These are phyloP conservation scores for Rhodotorula kratochvilovae DNA, from an alignment of 768 basidiomycete genomes.

Conservation along the genomic window DNA sequence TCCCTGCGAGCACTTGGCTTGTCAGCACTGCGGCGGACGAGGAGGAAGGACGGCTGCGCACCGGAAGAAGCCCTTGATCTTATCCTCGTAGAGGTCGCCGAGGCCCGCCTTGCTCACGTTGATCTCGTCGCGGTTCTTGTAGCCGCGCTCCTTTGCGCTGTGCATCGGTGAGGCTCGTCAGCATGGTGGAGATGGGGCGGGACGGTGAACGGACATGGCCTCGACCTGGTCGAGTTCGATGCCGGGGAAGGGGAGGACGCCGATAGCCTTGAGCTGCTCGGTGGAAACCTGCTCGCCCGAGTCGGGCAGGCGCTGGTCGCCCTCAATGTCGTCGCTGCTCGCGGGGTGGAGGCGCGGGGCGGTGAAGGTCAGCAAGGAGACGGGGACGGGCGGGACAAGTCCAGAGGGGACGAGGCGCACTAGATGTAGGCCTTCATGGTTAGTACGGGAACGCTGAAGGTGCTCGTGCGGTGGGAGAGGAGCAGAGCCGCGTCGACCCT, in stretches of 20 bases:
- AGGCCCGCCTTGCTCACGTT: slow-evolving; percentile 71
- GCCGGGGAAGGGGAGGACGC: slow-evolving; percentile 65
- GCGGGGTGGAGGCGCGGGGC: not conserved
- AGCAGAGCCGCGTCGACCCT: too few species aligned
- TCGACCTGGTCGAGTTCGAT: slow-evolving; percentile 60
- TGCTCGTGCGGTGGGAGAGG: too few species aligned
- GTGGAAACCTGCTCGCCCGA: slow-evolving; percentile 57
- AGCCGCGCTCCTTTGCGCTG: slow-evolving; percentile 60
- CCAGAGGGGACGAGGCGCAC: not conserved
- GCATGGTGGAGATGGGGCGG: not conserved
- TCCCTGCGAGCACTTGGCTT: slow-evolving; percentile 1
- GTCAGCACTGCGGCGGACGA: not conserved
- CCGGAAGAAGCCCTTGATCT: slow-evolving; percentile 67
- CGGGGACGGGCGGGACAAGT: not conserved
- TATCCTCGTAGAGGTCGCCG: slow-evolving; percentile 76
- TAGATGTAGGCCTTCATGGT: slow-evolving; percentile 28
- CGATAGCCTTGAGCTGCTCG: slow-evolving; percentile 56
- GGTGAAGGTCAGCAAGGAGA: not conserved
- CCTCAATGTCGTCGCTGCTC: slow-evolving; percentile 37
- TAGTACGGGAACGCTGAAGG: not conserved
- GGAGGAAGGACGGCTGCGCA: not conserved
- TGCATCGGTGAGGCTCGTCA: not conserved
- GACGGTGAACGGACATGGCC: slow-evolving; percentile 44
- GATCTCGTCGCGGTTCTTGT: slow-evolving; percentile 78
- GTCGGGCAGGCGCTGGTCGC: slow-evolving; percentile 72